A percentile compares a stretch with the other conserved stretches of the same genome.
phyloP scores from a whole-genome alignment of 176 grass and related monocot species.

The Pharus latifolius region DNA sequence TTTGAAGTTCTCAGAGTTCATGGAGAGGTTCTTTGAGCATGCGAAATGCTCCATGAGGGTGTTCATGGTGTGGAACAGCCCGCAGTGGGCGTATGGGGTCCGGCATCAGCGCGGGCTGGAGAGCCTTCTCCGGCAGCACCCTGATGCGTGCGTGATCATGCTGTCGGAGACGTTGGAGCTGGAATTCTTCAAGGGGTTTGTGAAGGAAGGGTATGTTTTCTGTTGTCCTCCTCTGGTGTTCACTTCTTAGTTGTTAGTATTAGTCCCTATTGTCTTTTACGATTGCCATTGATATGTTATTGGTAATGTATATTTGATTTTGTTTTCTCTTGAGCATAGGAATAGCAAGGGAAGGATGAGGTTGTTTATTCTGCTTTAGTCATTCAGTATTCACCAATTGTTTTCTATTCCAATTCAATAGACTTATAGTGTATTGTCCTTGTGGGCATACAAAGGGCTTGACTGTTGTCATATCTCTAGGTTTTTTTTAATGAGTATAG shows the following conservation, averaged over 20 bases:
- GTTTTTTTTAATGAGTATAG: not conserved
- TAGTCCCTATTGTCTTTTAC: not conserved
- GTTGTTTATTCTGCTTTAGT: too few species aligned
- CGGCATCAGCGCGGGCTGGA: constrained; percentile 73
- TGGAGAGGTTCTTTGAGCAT: constrained; percentile 54
- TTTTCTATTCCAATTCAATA: too few species aligned
- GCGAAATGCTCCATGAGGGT: constrained; percentile 58
- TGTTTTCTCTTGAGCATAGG: too few species aligned
- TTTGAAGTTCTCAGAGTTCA: constrained; percentile 68
- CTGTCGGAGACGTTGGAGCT: constrained; percentile 75
- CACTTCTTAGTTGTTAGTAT: not conserved
- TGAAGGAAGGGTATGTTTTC: constrained; percentile 67
- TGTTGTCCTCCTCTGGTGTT: not conserved
- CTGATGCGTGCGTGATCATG: constrained; percentile 57
- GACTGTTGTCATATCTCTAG: not conserved
- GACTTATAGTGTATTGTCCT: too few species aligned
- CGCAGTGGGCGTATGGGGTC: constrained; percentile 57
- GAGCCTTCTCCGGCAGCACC: constrained; percentile 78
- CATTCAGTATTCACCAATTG: too few species aligned
- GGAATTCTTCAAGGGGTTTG: constrained; percentile 66
- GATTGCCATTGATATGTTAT: not conserved
- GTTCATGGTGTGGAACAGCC: constrained; percentile 98
- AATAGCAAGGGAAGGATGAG: too few species aligned
- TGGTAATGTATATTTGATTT: too few species aligned
- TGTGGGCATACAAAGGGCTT: too few species aligned